A percentile compares a stretch with the other conserved stretches of the same genome.
Evolutionary conservation across 2,329 filamentous ascomycete genomes (phyloP).

Genomic region (Alternaria incomplexa): DNA sequence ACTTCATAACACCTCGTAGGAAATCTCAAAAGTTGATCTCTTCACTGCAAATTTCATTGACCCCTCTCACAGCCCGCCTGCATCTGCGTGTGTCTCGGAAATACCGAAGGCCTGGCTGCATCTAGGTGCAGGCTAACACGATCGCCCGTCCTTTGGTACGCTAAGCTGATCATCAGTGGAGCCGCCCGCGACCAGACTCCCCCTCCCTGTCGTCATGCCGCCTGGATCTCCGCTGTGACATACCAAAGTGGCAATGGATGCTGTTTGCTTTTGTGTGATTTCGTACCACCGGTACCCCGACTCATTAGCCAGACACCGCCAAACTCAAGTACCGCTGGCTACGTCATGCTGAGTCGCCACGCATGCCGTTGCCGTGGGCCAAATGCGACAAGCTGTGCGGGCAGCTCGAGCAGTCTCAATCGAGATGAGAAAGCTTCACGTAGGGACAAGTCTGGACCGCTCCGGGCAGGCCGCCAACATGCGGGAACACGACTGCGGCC

Average conservation of each 20-base stretch:
- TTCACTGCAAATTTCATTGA: neutral
- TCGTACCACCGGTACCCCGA: neutral
- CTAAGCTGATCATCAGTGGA: slow-evolving; percentile 29
- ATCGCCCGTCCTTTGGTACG: slow-evolving; percentile 13
- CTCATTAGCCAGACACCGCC: neutral
- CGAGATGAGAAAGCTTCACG: neutral
- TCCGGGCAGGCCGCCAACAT: neutral
- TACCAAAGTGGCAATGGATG: neutral
- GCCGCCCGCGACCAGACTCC: slow-evolving; percentile 11
- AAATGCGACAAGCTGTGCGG: neutral
- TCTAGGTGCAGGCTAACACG: slow-evolving; percentile 3
- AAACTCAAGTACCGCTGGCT: slow-evolving; percentile 6
- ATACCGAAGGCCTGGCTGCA: slow-evolving; percentile 12
- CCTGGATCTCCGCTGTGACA: slow-evolving; percentile 14
- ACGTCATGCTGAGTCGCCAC: slow-evolving; percentile 25
- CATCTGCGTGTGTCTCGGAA: slow-evolving; percentile 3
- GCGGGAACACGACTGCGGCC: neutral
- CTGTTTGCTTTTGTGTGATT: neutral
- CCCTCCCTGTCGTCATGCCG: slow-evolving; percentile 33
- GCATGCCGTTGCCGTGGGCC: neutral
- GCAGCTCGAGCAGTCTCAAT: neutral
- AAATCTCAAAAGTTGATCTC: neutral
- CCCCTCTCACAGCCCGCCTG: neutral
- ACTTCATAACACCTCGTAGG: neutral
- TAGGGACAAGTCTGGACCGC: neutral